Percentiles rank a stretch among this genome's conserved stretches.
phyloP scores from a whole-genome alignment of 2,329 filamentous ascomycete species.

The Colletotrichum camelliae region DNA sequence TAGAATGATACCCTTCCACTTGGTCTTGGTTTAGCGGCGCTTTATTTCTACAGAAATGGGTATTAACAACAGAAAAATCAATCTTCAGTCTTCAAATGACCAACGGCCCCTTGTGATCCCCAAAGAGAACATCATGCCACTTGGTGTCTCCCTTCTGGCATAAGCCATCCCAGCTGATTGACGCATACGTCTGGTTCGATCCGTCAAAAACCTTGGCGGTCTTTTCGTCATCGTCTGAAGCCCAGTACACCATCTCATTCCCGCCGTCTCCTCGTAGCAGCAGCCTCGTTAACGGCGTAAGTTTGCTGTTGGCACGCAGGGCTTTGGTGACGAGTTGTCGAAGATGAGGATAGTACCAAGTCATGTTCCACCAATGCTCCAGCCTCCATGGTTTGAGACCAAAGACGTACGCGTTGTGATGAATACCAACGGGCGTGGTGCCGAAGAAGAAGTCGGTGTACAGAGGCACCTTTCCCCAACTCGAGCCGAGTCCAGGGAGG shows the following conservation, averaged over 20 bases:
- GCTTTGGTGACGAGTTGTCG: slow-evolving; percentile 33
- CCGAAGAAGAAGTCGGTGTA: slow-evolving; percentile 44
- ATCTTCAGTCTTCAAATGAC: neutral
- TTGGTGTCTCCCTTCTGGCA: slow-evolving; percentile 33
- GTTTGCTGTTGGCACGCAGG: slow-evolving; percentile 22
- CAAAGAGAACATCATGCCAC: slow-evolving; percentile 40
- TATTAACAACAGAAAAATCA: neutral
- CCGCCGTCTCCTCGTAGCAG: neutral
- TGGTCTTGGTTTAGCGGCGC: neutral
- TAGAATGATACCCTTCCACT: slow-evolving; percentile 11
- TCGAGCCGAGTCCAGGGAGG: slow-evolving; percentile 9
- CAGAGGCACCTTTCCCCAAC: slow-evolving; percentile 36
- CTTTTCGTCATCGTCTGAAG: slow-evolving; percentile 19
- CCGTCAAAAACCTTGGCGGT: slow-evolving; percentile 29
- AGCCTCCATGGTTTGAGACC: slow-evolving; percentile 36
- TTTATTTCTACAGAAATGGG: neutral
- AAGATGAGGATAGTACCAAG: slow-evolving; percentile 39
- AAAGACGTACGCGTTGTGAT: slow-evolving; percentile 40
- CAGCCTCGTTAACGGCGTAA: slow-evolving; percentile 26
- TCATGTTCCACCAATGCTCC: slow-evolving; percentile 39
- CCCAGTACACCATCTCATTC: slow-evolving; percentile 27
- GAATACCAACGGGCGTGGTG: slow-evolving; percentile 38
- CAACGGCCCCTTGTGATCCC: slow-evolving; percentile 31
- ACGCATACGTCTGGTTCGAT: slow-evolving; percentile 22
- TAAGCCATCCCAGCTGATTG: slow-evolving; percentile 36